Evolutionary conservation across 495 filamentous ascomycete genomes (phyloP).

Genomic region (Aspergillus coremiiformis): DNA sequence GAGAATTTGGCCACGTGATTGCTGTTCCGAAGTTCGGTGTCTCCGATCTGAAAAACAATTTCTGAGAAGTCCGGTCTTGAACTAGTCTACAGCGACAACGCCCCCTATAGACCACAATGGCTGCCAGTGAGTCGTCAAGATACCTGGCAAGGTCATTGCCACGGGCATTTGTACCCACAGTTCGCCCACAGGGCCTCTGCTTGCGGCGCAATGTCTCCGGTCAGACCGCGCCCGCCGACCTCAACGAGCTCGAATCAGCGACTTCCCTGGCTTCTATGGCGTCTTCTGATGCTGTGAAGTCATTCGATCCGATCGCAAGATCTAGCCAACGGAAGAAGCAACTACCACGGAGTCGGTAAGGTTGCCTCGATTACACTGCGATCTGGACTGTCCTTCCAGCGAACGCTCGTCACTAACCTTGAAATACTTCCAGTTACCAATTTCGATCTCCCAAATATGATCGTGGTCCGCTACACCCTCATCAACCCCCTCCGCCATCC

Average conservation of each 20-base stretch:
- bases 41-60: slow-evolving; percentile 31
- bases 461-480: slow-evolving; percentile 86
- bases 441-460: slow-evolving; percentile 89
- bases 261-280: slow-evolving; percentile 26
- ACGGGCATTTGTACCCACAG: slow-evolving; percentile 28
- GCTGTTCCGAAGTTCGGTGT: slow-evolving; percentile 9
- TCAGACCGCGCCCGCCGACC: slow-evolving; percentile 26
- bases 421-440: slow-evolving; percentile 59
- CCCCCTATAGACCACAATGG: slow-evolving; percentile 27
- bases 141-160: slow-evolving; percentile 38
- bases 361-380: neutral
- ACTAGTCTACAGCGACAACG: slow-evolving; percentile 14
- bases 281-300: slow-evolving; percentile 23
- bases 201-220: slow-evolving; percentile 44
- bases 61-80: slow-evolving; percentile 19
- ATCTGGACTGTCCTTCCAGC: neutral
- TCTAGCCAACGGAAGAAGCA: slow-evolving; percentile 45
- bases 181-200: slow-evolving; percentile 28
- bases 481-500: slow-evolving; percentile 76
- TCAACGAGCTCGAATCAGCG: slow-evolving; percentile 34
- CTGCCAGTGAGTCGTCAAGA: slow-evolving; percentile 37
- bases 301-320: slow-evolving; percentile 52
- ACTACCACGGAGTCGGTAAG: slow-evolving; percentile 62
- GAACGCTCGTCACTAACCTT: slow-evolving; percentile 10
- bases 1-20: slow-evolving; percentile 10